phyloP scores from a whole-genome alignment of 2,329 filamentous ascomycete species.

The Hymenoscyphus scutula region DNA sequence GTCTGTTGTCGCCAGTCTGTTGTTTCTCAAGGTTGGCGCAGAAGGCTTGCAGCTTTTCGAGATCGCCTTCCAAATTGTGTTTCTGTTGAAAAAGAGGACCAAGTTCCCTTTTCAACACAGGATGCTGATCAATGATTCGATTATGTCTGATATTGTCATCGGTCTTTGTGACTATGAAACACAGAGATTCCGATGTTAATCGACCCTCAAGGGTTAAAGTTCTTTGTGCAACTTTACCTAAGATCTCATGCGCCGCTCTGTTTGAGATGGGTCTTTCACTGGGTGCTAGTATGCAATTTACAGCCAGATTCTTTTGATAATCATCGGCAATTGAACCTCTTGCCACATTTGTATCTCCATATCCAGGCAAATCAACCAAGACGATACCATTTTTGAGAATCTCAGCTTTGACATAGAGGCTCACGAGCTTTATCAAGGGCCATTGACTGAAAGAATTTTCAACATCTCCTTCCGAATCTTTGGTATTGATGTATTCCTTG shows the following conservation, averaged over 20 bases:
- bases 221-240: constrained; percentile 17
- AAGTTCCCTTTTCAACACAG: constrained; percentile 5
- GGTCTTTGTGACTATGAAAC: constrained; percentile 23
- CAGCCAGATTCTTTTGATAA: constrained; percentile 21
- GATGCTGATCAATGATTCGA: constrained; percentile 16
- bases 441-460: constrained; percentile 10
- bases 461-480: neutral
- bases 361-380: constrained; percentile 27
- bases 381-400: constrained; percentile 22
- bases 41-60: too few species aligned
- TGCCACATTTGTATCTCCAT: constrained; percentile 23
- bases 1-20: too few species aligned
- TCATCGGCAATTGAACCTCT: constrained; percentile 18
- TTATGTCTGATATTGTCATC: constrained; percentile 17
- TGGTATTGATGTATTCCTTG: constrained; percentile 20
- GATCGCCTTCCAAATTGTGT: too few species aligned
- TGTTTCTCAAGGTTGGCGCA: too few species aligned
- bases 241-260: constrained; percentile 20
- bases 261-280: constrained; percentile 18
- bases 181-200: constrained; percentile 18
- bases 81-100: neutral
- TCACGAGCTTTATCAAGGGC: constrained; percentile 25
- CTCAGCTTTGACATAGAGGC: constrained; percentile 14
- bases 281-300: constrained; percentile 23
- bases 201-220: constrained; percentile 25